Evolutionary conservation across 108 stramenopile genomes (phyloP), one percentile per base, ranked within the genome.

Genomic region (Nitzschia putrida): DNA sequence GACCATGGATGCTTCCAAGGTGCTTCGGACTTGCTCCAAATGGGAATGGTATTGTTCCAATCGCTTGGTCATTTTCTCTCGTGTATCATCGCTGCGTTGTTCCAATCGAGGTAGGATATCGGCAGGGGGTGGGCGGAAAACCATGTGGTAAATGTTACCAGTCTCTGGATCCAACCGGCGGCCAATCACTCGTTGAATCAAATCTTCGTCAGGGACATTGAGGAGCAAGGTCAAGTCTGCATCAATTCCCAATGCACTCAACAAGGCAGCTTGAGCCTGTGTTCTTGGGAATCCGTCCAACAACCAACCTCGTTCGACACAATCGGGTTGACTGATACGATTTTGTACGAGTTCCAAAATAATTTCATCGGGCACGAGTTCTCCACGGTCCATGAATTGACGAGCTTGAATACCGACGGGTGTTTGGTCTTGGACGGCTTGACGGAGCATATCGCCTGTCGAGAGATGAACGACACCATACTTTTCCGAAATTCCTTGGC

Each of bases 271-370:
- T 78, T 99, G 98, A 18, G 81, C 72, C 34, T 92, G 58, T 16
- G 95, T 96, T 55, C 98, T 80, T 9, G 98, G 98, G 72, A 98
- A 98, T 37, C 98, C 98, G 73, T 98, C 98, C 50, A 98, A 76
- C 37, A 98, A 80, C 20, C 96, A 69, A 13, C 83, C 83, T 70
- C 81, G 71, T 3, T 83, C 83, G 38, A 67, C 71, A 45, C 91
- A 71, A 13, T 81, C 41, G 16, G 72, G 66, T 20, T 77, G 74
- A 18, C 79, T 67, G 21, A 90, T 77, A 61, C 93, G 87, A 11
- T 82, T 81, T 72, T 91, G 68, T 8, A 98, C 88, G 43, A 98
- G 84, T 61, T 88, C 69, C 67, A 97, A 84, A 83, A 98, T 96
- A 13, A 98, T 61, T 6, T 87, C 64, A 74, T 97, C 98, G 1